A percentile compares a stretch with the other conserved stretches of the same genome.
Evolutionary conservation across 768 basidiomycete genomes (phyloP).

Genomic region (Pluteus cervinus): DNA sequence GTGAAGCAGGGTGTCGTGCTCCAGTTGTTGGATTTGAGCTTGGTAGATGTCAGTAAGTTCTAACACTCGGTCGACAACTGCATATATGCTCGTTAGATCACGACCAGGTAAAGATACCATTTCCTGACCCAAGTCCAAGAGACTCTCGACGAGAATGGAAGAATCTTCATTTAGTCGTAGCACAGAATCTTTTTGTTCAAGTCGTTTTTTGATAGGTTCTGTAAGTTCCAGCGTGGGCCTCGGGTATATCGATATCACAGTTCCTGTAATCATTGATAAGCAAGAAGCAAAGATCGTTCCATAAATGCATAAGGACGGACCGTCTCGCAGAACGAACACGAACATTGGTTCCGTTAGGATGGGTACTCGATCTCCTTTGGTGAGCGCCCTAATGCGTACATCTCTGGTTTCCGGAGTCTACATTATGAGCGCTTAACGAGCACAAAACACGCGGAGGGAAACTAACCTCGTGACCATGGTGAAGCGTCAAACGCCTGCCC

Average conservation of each 20-base stretch:
- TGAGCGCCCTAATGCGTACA: slow-evolving; percentile 24
- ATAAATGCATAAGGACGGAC: slow-evolving; percentile 14
- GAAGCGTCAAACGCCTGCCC: too few species aligned
- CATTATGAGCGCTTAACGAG: too few species aligned
- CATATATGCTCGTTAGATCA: not conserved
- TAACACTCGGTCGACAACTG: slow-evolving; percentile 59
- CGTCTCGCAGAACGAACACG: slow-evolving; percentile 60
- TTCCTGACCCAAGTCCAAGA: slow-evolving; percentile 45
- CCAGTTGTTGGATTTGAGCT: slow-evolving; percentile 49
- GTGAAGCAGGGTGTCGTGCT: slow-evolving; percentile 50
- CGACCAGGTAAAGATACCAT: not conserved
- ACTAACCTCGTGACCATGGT: too few species aligned
- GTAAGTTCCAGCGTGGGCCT: slow-evolving; percentile 40
- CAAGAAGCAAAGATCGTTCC: slow-evolving; percentile 1
- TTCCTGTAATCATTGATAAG: slow-evolving; percentile 25
- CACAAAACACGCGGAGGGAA: too few species aligned
- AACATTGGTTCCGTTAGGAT: slow-evolving; percentile 55
- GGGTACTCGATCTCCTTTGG: slow-evolving; percentile 47
- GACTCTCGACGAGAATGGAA: slow-evolving; percentile 52
- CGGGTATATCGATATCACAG: slow-evolving; percentile 53
- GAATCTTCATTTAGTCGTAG: slow-evolving; percentile 57
- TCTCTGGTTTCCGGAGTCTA: too few species aligned
- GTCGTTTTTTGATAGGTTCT: slow-evolving; percentile 48
- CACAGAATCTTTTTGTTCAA: slow-evolving; percentile 52
- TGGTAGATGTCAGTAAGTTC: slow-evolving; percentile 67